Base-by-base conservation (phyloP, 352 stramenopile species). In the Phytophthora litchii region DNA sequence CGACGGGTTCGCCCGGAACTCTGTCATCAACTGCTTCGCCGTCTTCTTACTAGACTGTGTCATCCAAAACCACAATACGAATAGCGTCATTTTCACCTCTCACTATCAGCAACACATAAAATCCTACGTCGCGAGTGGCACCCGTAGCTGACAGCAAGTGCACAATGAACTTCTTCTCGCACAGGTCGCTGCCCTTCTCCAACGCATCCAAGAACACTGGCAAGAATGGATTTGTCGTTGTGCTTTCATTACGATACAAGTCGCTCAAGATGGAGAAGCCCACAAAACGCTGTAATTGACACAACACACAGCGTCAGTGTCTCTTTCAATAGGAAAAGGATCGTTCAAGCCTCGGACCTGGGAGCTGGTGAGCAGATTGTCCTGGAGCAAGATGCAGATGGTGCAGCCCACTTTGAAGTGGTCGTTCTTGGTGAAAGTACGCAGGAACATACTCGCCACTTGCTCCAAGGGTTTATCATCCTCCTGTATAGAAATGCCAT, bases 361-460 rank as follows among this genome's bases (percentile, higher is more conserved):
- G 7, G 85, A 89, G 54, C 84, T 89, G 12, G 87, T 97, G 42
- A 97, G 83, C 56, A 97, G 65, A 40, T 97, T 96, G 72, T 97
- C 90, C 55, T 92, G 78, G 13, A 97, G 64, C 64, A 97, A 48
- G 60, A 96, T 92, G 70, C 83, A 95, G 55, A 97, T 81, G 34
- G 84, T 92, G 74, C 88, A 97, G 60, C 90, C 90, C 44, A 94
- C 79, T 87, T 93, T 92, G 62, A 94, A 94, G 66, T 94, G 86
- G 67, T 93, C 86, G 52, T 91, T 94, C 67, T 94, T 94, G 42
- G 78, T 91, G 66, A 92, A 94, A 8, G 86, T 91, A 36, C 80
- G 78, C 48, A 84, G 56, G 59, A 93, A 93, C 45, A 83, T 66
- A 41, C 67, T 81, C 9, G 67, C 55, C 20, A 94, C 86, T 54